Base-by-base conservation (phyloP, 1,284 basidiomycete species). In the Leccinum olivaceoglutinosum region DNA sequence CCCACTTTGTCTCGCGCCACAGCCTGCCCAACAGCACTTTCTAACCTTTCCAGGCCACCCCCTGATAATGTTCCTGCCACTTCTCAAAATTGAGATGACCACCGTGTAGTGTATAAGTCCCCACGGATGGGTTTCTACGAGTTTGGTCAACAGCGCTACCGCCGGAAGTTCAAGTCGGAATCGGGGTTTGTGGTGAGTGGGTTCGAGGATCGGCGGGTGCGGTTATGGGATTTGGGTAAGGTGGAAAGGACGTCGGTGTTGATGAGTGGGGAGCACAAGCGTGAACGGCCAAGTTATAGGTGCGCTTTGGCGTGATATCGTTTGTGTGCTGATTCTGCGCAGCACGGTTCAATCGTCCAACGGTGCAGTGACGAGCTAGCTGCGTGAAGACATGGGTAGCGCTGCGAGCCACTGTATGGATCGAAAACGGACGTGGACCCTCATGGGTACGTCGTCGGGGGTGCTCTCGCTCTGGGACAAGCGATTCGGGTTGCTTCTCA, bases 71-170 rank as follows among this genome's bases (percentile, higher is more conserved):
- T 60, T 81, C 81, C 72, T 92, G 82, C 89, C 93, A 98, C 63
- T 90, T 86, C 0, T 81, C 79, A 4, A 87, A 77, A 58, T 87
- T 85, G 59, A 99, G 79, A 56, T 87, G 85, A 0, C 95, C 96
- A 0, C 95, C 96, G 69, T 97, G 89, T 32, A 32, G 69, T 97
- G 89, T 32, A 32, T 83, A 9, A 86, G 72, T 0, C 90, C 91
- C 73, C 93, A 98, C 2, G 96, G 96, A 78, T 99, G 96, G 0
- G 95, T 98, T 65, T 85, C 71, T 53, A 99, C 80, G 29, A 99
- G 80, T 70, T 87, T 87, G 58, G 86, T 86, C 38, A 99, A 78
- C 6, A 98, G 79, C 18, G 85, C 83, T 60, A 94, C 90, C 10
- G 95, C 91, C 29, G 29, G 29, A 32, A 32, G 29, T 32, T 32